A percentile compares a stretch with the other conserved stretches of the same genome.
Evolutionary conservation across 176 grass and related monocot species (phyloP).

Genomic region (Lolium multiflorum): DNA sequence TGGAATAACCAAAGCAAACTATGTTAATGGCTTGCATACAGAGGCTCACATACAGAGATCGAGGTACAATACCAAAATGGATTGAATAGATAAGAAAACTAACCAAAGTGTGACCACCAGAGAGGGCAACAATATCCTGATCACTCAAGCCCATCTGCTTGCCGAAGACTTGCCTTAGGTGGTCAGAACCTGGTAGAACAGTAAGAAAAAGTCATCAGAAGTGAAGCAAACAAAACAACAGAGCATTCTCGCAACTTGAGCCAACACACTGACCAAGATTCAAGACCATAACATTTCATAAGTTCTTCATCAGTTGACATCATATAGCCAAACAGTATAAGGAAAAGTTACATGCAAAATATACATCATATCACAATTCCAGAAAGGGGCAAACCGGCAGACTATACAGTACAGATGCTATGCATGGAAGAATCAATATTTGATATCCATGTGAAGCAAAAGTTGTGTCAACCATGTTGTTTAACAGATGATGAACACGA

Average conservation of each 20-base stretch:
- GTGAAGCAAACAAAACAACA: neutral
- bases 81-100: slow-evolving; percentile 7
- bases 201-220: neutral
- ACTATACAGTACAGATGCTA: neutral
- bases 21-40: neutral
- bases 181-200: slow-evolving; percentile 67
- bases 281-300: neutral
- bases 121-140: slow-evolving; percentile 93
- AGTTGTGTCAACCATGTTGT: neutral
- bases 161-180: slow-evolving; percentile 92
- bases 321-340: neutral
- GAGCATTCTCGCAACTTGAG: neutral
- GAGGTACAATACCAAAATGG: neutral
- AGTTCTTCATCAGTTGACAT: neutral
- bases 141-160: slow-evolving; percentile 94
- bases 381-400: neutral
- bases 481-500: neutral
- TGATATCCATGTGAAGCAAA: neutral
- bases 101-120: slow-evolving; percentile 92
- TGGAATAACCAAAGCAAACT: neutral
- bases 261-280: neutral
- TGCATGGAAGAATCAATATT: neutral
- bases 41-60: neutral
- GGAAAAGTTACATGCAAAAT: neutral
- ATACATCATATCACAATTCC: neutral